Evolutionary conservation across 306 rosid genomes (phyloP).

Genomic region (Gastrolobium bilobum): DNA sequence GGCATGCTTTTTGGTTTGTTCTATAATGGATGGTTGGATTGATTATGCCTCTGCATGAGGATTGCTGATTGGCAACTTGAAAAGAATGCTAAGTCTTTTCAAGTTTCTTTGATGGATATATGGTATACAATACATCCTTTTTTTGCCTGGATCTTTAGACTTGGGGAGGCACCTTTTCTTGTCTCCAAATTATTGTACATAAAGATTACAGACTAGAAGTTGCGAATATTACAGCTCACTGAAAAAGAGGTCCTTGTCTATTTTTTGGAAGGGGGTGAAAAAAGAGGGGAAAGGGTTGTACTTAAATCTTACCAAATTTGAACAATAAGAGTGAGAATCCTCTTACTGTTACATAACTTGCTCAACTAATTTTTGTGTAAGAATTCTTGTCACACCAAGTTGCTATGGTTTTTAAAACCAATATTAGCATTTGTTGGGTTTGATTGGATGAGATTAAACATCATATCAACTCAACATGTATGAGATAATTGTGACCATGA

Average conservation of each 20-base stretch:
- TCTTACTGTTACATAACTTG: constrained; percentile 36
- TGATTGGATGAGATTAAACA: constrained; percentile 34
- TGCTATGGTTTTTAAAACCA: constrained; percentile 6
- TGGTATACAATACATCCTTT: constrained; percentile 52
- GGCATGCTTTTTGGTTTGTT: constrained; percentile 64
- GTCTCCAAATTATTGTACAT: constrained; percentile 69
- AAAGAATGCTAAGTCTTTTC: constrained; percentile 33
- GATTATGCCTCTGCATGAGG: constrained; percentile 55
- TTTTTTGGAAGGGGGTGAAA: constrained; percentile 30
- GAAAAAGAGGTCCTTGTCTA: constrained; percentile 37
- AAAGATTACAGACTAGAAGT: constrained; percentile 52
- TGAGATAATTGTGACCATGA: neutral
- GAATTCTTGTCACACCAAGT: constrained; percentile 16
- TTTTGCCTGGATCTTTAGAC: constrained; percentile 63
- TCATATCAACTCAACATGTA: neutral
- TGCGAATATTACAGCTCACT: constrained; percentile 44
- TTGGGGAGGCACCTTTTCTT: constrained; percentile 60
- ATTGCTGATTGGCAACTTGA: constrained; percentile 58
- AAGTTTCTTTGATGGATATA: constrained; percentile 59
- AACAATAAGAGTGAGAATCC: constrained; percentile 62
- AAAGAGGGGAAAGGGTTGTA: constrained; percentile 52
- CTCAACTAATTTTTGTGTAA: constrained; percentile 13
- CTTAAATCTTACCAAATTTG: constrained; percentile 65
- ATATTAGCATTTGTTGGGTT: constrained; percentile 1
- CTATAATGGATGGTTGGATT: constrained; percentile 50